A percentile compares a stretch with the other conserved stretches of the same genome.
phyloP scores from a whole-genome alignment of 768 basidiomycete species.

The Termitomyces sp. region DNA sequence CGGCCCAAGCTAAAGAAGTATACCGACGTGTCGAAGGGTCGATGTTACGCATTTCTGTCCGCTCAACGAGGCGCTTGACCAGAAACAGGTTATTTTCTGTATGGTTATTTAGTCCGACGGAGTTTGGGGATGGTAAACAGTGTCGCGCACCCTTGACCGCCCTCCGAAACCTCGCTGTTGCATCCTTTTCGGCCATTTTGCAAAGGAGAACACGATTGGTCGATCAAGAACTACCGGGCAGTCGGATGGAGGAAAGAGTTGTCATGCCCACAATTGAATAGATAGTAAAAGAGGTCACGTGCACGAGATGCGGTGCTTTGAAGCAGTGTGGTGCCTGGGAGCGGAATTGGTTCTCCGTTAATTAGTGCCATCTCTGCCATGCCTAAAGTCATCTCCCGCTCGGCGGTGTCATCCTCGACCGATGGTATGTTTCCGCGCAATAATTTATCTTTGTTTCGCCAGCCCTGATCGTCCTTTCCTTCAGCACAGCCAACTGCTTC shows the following conservation, averaged over 20 bases:
- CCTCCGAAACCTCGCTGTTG: slow-evolving; percentile 65
- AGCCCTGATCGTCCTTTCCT: slow-evolving; percentile 1
- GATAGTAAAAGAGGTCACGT: slow-evolving; percentile 18
- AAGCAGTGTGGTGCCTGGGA: slow-evolving; percentile 16
- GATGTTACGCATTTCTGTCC: slow-evolving; percentile 88
- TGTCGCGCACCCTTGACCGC: slow-evolving; percentile 65
- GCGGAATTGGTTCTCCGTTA: slow-evolving; percentile 6
- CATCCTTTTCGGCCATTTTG: slow-evolving; percentile 79
- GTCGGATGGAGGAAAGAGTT: slow-evolving; percentile 9
- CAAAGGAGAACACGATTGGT: slow-evolving; percentile 1
- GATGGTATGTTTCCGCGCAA: slow-evolving; percentile 49
- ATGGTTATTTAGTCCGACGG: slow-evolving; percentile 10
- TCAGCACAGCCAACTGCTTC: slow-evolving; percentile 77
- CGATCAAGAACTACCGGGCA: slow-evolving; percentile 1
- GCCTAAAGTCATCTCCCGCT: slow-evolving; percentile 92
- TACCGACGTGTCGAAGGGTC: slow-evolving; percentile 71
- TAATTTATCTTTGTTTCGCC: neutral
- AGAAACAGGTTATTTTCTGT: slow-evolving; percentile 93
- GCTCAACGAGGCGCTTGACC: slow-evolving; percentile 80
- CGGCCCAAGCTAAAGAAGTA: slow-evolving; percentile 91
- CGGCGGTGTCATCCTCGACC: slow-evolving; percentile 83
- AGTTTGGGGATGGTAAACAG: neutral
- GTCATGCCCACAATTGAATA: slow-evolving; percentile 11
- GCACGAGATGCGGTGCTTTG: slow-evolving; percentile 12
- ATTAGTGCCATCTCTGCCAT: slow-evolving; percentile 33